These are phyloP conservation scores for Saprolegnia diclina DNA, from an alignment of 352 stramenopile species.

Conservation along the genomic window DNA sequence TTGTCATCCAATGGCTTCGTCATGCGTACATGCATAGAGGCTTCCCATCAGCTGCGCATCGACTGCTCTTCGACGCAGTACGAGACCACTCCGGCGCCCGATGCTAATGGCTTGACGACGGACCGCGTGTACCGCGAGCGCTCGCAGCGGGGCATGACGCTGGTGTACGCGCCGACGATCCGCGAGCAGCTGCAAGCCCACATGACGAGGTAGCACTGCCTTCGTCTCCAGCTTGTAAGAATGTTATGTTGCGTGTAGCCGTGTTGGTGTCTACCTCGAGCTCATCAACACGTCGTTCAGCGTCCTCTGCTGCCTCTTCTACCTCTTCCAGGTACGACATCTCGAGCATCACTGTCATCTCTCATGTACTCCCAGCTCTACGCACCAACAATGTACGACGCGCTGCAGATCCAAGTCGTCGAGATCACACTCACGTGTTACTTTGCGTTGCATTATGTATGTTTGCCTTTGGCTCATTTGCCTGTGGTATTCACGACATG, in stretches of 20 bases:
- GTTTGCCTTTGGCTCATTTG: background rate
- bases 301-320: constrained; percentile 51
- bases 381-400: constrained; percentile 28
- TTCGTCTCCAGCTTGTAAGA: background rate
- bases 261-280: constrained; percentile 43
- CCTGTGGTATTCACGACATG: background rate
- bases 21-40: too few species aligned
- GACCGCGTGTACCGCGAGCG: background rate
- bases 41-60: too few species aligned
- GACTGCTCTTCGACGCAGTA: too few species aligned
- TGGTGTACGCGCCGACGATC: constrained; percentile 15
- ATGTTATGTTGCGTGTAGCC: constrained; percentile 1
- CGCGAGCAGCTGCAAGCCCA: constrained; percentile 10
- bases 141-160: background rate
- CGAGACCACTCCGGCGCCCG: background rate
- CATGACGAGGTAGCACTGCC: constrained; percentile 9
- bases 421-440: constrained; percentile 47
- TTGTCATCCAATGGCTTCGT: too few species aligned
- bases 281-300: constrained; percentile 53
- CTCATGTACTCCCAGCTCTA: constrained; percentile 39
- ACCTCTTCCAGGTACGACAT: constrained; percentile 45
- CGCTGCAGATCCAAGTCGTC: constrained; percentile 32
- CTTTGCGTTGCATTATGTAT: constrained; percentile 59
- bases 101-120: background rate
- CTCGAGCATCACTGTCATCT: background rate